Evolutionary conservation across 148 eudicot species (phyloP), one percentile per base, ranked within the genome.

Genomic region (Arctostaphylos glauca): DNA sequence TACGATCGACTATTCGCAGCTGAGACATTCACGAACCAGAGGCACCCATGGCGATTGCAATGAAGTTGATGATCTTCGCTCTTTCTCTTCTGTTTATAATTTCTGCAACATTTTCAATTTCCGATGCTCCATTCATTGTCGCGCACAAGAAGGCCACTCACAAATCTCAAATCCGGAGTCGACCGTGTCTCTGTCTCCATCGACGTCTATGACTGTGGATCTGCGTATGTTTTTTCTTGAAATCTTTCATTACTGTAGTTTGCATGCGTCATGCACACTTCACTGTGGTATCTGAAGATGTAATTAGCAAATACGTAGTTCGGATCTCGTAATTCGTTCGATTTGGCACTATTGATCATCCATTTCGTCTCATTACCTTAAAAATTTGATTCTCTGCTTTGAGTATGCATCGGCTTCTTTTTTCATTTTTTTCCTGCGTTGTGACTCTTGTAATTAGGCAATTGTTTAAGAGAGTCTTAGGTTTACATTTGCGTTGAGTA

Each of bases 81-180:
- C 38, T 76, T 52, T 76, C 41, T 68, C 58, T 86, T 64, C 58
- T 87, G 12, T 14, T 87, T 6, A 25, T 58, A 52, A 52, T 89
- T 31, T 76, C 84, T 9, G 54, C 83, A 2, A 75, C 89, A 47
- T 75, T 81, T 47, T 79, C 91, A 54, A 77, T n/a, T 78, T 77
- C 86, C 2, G 87, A 86, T 1, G 83, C 87, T 10, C 86, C 92
- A 0, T 89, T 89, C 85, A 86, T 89, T 2, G 90, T 89, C 8
- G 92, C 90, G 14, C 92, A 89, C 82, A 89, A 89, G 87, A 89
- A 89, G 77, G 89, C 88, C 74, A 70, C 81, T 62, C 76, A 81
- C 85, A 16, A 84, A 84, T 82, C 92, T 86, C 78, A 74, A 79
- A 43, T 79, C 83, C 77, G 88, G 87, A 21, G 82, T 79, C 18